phyloP scores from a whole-genome alignment of 129 eudicot genomes.

The Flaveria linearis region DNA sequence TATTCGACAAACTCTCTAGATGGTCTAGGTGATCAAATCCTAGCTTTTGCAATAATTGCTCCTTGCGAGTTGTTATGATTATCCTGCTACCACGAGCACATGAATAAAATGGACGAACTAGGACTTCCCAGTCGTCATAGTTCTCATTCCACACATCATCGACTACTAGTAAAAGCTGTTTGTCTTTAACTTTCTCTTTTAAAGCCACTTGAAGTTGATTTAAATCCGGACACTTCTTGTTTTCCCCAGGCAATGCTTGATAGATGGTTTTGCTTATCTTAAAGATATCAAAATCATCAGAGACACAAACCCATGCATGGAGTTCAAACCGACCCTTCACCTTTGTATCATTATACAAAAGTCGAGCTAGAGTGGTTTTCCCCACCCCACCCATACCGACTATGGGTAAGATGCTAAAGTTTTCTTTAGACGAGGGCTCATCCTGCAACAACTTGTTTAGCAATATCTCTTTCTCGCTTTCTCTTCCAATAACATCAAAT shows the following conservation, averaged over 20 bases:
- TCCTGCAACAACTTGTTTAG: neutral
- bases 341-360: neutral
- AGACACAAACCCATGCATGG: constrained; percentile 47
- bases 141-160: no score
- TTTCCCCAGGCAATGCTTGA: constrained; percentile 13
- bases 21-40: no score
- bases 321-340: constrained; percentile 28
- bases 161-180: no score
- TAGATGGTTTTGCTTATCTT: constrained; percentile 29
- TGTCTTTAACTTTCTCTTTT: no score
- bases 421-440: neutral
- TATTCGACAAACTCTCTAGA: no score
- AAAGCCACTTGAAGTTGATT: no score
- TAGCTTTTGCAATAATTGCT: no score
- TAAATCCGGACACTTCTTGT: constrained; percentile 20
- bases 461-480: constrained; percentile 29
- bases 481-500: constrained; percentile 35
- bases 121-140: no score
- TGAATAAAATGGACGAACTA: no score
- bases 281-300: constrained; percentile 35
- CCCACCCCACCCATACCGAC: constrained; percentile 36
- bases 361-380: constrained; percentile 18
- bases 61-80: no score
- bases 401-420: constrained; percentile 28
- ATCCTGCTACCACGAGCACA: no score